These are phyloP conservation scores for Trametes sanguinea DNA, from an alignment of 768 basidiomycete species.

Conservation along the genomic window DNA sequence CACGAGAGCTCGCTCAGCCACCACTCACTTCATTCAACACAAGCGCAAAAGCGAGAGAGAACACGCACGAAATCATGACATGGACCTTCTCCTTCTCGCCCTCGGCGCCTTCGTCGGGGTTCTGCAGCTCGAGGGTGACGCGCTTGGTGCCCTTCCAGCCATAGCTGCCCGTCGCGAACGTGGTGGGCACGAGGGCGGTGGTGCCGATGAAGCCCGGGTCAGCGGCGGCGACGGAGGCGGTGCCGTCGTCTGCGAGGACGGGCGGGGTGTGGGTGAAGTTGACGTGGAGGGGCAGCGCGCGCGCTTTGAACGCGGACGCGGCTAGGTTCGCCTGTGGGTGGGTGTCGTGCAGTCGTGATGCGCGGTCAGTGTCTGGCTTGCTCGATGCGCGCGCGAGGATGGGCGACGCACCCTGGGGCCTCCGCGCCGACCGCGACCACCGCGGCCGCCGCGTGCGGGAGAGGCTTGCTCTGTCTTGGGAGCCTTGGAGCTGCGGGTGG, in stretches of 20 bases:
- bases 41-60: neutral
- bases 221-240: conserved; percentile 35
- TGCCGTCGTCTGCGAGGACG: conserved; percentile 37
- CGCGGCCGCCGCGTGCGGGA: conserved; percentile 35
- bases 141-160: conserved; percentile 83
- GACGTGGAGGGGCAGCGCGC: conserved; percentile 69
- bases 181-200: conserved; percentile 55
- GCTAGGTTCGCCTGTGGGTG: conserved; percentile 45
- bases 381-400: conserved; percentile 1
- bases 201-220: conserved; percentile 67
- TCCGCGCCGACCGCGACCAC: conserved; percentile 42
- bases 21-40: too few species aligned
- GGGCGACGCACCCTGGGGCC: conserved; percentile 46
- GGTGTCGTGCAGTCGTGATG: neutral
- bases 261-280: conserved; percentile 69
- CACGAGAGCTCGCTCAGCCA: too few species aligned
- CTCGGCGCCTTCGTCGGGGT: conserved; percentile 45
- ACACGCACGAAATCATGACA: conserved; percentile 70
- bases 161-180: conserved; percentile 75
- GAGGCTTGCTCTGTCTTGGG: conserved; percentile 36
- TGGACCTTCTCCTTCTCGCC: conserved; percentile 63
- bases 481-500: conserved; percentile 45
- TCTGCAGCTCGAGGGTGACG: conserved; percentile 62
- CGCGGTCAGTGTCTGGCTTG: neutral
- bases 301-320: conserved; percentile 56